Percentiles rank a stretch among this genome's conserved stretches.
Evolutionary conservation across 441 rosid species (phyloP).

Genomic region (Cnidoscolus chayamansa): DNA sequence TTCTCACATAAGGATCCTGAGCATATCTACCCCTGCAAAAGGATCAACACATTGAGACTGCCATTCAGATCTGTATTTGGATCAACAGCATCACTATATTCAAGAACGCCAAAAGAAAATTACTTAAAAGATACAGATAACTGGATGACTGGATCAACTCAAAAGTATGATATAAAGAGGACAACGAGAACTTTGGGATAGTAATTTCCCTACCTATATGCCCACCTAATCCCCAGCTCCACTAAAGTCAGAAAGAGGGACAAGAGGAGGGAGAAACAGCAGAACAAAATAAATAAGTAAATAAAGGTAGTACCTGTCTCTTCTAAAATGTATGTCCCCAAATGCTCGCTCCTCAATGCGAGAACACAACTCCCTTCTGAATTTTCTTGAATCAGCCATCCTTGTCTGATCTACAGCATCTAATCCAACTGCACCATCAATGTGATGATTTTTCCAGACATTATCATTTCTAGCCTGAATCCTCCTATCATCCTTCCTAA

Average conservation of each 20-base stretch:
- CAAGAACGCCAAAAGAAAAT: not conserved
- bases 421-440: not conserved
- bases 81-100: slow-evolving; percentile 18
- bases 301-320: not conserved
- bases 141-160: not conserved
- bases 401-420: not conserved
- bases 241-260: not conserved
- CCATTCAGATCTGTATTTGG: slow-evolving; percentile 14
- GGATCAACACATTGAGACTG: slow-evolving; percentile 11
- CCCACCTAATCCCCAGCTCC: not conserved
- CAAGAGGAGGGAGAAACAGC: not conserved
- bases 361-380: slow-evolving; percentile 13
- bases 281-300: not conserved
- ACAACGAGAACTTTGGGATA: not conserved
- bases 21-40: slow-evolving; percentile 17
- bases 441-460: slow-evolving; percentile 6
- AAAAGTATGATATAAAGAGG: not conserved
- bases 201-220: not conserved
- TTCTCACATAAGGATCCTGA: slow-evolving; percentile 11
- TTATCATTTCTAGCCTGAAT: slow-evolving; percentile 2
- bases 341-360: not conserved
- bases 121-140: not conserved
- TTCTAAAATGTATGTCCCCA: not conserved
- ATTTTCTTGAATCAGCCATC: slow-evolving; percentile 13
- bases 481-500: not conserved